These are phyloP conservation scores for Cutaneotrichosporon dermatis DNA, from an alignment of 1,284 basidiomycete genomes.

Conservation along the genomic window DNA sequence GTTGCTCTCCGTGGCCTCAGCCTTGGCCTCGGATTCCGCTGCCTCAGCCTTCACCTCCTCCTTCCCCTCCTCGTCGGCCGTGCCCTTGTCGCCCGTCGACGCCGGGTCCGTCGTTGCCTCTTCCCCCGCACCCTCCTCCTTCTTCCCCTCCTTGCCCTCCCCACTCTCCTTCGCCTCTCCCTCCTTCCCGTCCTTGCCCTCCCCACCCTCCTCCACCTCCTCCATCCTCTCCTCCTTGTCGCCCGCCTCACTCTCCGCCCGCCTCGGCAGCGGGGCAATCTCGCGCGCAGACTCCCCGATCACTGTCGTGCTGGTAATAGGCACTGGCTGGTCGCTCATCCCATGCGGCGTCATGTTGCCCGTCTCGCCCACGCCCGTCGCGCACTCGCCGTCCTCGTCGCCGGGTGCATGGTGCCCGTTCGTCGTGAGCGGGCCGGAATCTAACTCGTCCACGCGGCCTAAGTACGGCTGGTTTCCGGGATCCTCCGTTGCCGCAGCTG, in stretches of 20 bases:
- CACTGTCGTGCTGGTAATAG: constrained; percentile 44
- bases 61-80: neutral
- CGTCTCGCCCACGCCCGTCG: constrained; percentile 11
- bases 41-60: too few relatives aligned
- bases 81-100: neutral
- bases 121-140: neutral
- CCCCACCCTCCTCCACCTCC: neutral
- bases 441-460: constrained; percentile 49
- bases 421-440: constrained; percentile 42
- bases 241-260: neutral
- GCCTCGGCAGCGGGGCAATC: constrained; percentile 37
- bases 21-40: too few relatives aligned
- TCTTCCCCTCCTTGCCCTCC: neutral
- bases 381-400: constrained; percentile 1
- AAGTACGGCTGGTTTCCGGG: constrained; percentile 44
- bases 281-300: constrained; percentile 26
- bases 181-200: neutral
- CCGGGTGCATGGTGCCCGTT: constrained; percentile 12
- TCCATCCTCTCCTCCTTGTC: neutral
- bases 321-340: constrained; percentile 44
- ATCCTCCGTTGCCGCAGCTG: constrained; percentile 22
- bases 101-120: too few relatives aligned
- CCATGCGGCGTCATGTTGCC: constrained; percentile 47
- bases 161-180: neutral
- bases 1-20: too few relatives aligned